Conservation (phyloP, 2,329 filamentous ascomycete species). For the Xylaria sp. region DNA sequence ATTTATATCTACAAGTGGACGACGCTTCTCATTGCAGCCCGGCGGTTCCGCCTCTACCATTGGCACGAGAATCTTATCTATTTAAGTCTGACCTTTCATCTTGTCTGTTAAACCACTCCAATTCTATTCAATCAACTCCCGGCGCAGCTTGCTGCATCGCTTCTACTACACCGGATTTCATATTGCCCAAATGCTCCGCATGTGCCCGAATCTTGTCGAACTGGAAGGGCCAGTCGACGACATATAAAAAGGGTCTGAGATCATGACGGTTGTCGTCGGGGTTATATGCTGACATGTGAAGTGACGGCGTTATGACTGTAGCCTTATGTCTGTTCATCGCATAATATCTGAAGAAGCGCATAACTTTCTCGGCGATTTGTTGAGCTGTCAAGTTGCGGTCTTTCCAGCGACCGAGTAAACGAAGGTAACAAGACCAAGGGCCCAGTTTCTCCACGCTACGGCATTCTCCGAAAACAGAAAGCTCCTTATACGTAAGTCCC, state of each 20-base stretch:
- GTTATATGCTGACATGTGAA: conserved; percentile 35
- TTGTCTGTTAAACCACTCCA: too few relatives aligned
- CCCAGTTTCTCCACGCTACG: conserved; percentile 22
- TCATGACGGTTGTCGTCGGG: conserved; percentile 37
- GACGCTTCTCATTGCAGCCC: too few relatives aligned
- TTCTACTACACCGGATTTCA: not conserved
- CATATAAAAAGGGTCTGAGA: conserved; percentile 29
- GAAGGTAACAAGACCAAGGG: conserved; percentile 35
- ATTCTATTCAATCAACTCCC: too few relatives aligned
- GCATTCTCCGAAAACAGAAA: conserved; percentile 28
- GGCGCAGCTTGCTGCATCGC: too few relatives aligned
- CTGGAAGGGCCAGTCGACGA: conserved; percentile 36
- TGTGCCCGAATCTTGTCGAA: conserved; percentile 31
- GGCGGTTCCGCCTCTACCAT: too few relatives aligned
- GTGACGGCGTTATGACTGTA: conserved; percentile 24
- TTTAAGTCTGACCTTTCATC: too few relatives aligned
- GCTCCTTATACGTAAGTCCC: conserved; percentile 33
- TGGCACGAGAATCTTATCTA: too few relatives aligned
- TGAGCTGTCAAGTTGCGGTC: conserved; percentile 23
- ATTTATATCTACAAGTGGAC: too few relatives aligned
- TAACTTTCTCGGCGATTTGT: conserved; percentile 33
- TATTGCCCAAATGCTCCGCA: not conserved
- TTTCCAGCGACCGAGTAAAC: conserved; percentile 31
- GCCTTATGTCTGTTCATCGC: conserved; percentile 33
- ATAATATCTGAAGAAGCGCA: conserved; percentile 35